These are phyloP conservation scores for Rosa hybrid DNA, from an alignment of 331 rosid genomes.

Conservation along the genomic window DNA sequence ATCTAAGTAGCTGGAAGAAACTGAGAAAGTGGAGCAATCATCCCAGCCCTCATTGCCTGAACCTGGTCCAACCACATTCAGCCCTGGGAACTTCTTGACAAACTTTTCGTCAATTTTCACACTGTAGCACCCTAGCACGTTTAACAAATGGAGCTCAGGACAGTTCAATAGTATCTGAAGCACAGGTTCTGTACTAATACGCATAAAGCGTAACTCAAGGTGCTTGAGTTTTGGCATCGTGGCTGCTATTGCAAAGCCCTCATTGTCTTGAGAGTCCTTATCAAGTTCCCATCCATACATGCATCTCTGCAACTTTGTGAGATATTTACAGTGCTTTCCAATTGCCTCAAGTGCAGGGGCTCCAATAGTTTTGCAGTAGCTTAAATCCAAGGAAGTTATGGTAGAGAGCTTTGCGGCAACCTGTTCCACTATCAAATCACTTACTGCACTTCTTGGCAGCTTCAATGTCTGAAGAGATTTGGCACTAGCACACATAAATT, in stretches of 20 bases:
- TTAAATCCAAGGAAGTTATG: slow-evolving; percentile 23
- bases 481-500: slow-evolving; percentile 21
- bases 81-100: slow-evolving; percentile 2
- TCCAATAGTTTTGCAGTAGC: slow-evolving; percentile 25
- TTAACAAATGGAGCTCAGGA: slow-evolving; percentile 19
- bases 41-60: slow-evolving; percentile 18
- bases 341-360: slow-evolving; percentile 24
- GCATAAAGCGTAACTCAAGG: slow-evolving; percentile 14
- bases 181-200: slow-evolving; percentile 20
- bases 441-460: slow-evolving; percentile 15
- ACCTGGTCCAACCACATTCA: slow-evolving; percentile 16
- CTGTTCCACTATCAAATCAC: slow-evolving; percentile 21
- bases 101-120: slow-evolving; percentile 15
- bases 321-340: slow-evolving; percentile 28
- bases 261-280: slow-evolving; percentile 9
- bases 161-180: slow-evolving; percentile 19
- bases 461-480: slow-evolving; percentile 27
- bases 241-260: slow-evolving; percentile 28
- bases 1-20: slow-evolving; percentile 19
- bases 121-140: slow-evolving; percentile 16
- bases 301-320: slow-evolving; percentile 6
- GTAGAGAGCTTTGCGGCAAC: slow-evolving; percentile 20
- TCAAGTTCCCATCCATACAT: slow-evolving; percentile 8
- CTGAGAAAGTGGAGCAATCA: slow-evolving; percentile 16
- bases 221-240: slow-evolving; percentile 33